These are phyloP conservation scores for Scedosporium dehoogii DNA, from an alignment of 2,329 filamentous ascomycete species.

Conservation along the genomic window DNA sequence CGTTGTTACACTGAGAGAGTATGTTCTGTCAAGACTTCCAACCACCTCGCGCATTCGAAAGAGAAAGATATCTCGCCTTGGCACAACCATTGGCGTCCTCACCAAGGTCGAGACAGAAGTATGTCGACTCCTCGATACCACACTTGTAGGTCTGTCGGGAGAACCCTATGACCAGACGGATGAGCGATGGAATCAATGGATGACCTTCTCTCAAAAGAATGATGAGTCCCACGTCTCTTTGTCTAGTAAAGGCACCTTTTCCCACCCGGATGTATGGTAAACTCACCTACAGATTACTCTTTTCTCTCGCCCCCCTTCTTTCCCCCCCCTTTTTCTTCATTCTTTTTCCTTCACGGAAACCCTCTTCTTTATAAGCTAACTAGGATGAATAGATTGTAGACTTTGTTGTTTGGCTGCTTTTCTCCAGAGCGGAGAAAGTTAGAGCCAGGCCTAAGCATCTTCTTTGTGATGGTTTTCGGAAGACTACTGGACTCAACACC, in stretches of 20 bases:
- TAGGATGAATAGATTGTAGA: constrained; percentile 52
- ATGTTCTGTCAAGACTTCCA: constrained; percentile 58
- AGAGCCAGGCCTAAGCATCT: constrained; percentile 55
- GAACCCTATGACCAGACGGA: constrained; percentile 14
- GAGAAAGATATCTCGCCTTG: constrained; percentile 43
- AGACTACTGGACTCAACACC: background rate
- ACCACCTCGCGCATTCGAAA: constrained; percentile 52
- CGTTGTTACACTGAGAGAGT: constrained; percentile 59
- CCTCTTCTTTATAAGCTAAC: background rate
- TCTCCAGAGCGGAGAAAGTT: constrained; percentile 43
- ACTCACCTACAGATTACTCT: background rate
- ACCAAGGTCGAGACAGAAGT: constrained; percentile 11
- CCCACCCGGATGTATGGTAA: constrained; percentile 52
- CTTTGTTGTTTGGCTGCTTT: constrained; percentile 68
- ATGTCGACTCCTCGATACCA: constrained; percentile 9
- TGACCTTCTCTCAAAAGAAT: constrained; percentile 50
- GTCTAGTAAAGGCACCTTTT: constrained; percentile 36
- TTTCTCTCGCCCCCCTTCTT: too few species aligned
- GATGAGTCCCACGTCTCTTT: constrained; percentile 48
- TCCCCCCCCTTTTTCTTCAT: background rate
- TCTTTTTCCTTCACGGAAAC: constrained; percentile 5
- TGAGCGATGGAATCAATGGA: constrained; percentile 44
- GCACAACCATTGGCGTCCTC: constrained; percentile 23
- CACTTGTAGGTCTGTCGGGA: constrained; percentile 7
- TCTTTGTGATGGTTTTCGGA: constrained; percentile 74